phyloP scores from a whole-genome alignment of 306 rosid genomes.

The Canavalia gladiata region DNA sequence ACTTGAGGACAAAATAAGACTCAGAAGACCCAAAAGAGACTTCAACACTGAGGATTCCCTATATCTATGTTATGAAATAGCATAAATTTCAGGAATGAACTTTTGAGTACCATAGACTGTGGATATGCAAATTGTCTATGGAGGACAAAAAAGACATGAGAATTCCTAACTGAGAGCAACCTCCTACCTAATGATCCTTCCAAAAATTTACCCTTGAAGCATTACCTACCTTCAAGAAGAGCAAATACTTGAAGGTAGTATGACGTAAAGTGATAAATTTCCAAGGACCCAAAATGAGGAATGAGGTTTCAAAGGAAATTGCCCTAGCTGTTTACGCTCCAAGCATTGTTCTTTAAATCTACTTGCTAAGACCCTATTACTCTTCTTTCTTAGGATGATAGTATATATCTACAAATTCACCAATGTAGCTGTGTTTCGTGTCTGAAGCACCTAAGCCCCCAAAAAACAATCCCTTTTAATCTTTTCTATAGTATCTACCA shows the following conservation, averaged over 20 bases:
- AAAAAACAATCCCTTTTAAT: too few species aligned
- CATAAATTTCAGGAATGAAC: background rate
- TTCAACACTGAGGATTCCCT: background rate
- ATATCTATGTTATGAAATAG: background rate
- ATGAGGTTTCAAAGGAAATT: background rate
- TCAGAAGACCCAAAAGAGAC: background rate
- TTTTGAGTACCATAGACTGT: background rate
- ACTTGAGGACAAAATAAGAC: background rate
- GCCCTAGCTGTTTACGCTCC: background rate
- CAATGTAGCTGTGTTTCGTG: background rate
- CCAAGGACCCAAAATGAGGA: background rate
- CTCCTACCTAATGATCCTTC: background rate
- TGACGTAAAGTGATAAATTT: background rate
- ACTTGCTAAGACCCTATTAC: background rate
- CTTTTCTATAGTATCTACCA: too few species aligned
- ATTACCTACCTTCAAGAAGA: background rate
- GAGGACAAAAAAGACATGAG: background rate
- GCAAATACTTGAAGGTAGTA: background rate
- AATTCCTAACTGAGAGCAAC: background rate
- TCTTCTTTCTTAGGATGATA: background rate
- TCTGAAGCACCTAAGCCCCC: background rate
- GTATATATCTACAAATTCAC: background rate
- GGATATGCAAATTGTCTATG: background rate
- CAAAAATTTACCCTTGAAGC: background rate
- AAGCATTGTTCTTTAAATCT: conserved; percentile 6